Percentiles rank a stretch among this genome's conserved stretches.
These are phyloP conservation scores for Trichoderma virens DNA, from an alignment of 495 filamentous ascomycete species.

Conservation along the genomic window DNA sequence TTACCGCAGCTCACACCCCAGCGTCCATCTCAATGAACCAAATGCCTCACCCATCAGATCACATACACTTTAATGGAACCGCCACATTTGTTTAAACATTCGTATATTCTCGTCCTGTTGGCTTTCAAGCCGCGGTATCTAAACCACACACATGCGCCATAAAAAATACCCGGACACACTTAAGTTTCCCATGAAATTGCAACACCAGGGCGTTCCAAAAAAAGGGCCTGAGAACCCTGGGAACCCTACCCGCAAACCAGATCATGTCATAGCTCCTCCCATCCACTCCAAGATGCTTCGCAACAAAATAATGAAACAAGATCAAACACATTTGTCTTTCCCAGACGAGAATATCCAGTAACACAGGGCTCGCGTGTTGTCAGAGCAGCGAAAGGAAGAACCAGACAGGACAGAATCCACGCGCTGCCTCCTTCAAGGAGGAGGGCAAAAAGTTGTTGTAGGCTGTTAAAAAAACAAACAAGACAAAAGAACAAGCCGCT, in stretches of 20 bases:
- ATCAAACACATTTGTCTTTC: neutral
- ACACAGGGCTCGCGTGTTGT: slow-evolving; percentile 5
- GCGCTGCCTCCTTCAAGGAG: neutral
- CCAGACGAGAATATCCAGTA: slow-evolving; percentile 7
- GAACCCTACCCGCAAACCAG: slow-evolving; percentile 1
- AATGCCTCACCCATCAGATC: neutral
- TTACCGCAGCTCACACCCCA: too few relatives aligned
- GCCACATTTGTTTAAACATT: neutral
- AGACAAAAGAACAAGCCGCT: slow-evolving; percentile 6
- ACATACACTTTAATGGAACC: neutral
- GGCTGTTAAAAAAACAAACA: neutral
- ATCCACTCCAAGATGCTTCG: slow-evolving; percentile 6
- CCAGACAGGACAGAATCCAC: slow-evolving; percentile 7
- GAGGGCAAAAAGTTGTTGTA: neutral
- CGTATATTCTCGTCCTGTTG: slow-evolving; percentile 8
- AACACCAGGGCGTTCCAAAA: neutral
- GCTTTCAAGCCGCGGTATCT: slow-evolving; percentile 8
- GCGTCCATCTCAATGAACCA: too few relatives aligned
- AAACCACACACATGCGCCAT: slow-evolving; percentile 7
- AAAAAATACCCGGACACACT: neutral
- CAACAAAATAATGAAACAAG: neutral
- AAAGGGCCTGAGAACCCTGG: neutral
- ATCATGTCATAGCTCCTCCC: slow-evolving; percentile 1
- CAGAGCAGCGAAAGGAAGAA: slow-evolving; percentile 6
- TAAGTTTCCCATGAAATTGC: neutral